Evolutionary conservation across 2,329 filamentous ascomycete species (phyloP), one percentile per base, ranked within the genome.

Genomic region (Trichoderma endophyticum): DNA sequence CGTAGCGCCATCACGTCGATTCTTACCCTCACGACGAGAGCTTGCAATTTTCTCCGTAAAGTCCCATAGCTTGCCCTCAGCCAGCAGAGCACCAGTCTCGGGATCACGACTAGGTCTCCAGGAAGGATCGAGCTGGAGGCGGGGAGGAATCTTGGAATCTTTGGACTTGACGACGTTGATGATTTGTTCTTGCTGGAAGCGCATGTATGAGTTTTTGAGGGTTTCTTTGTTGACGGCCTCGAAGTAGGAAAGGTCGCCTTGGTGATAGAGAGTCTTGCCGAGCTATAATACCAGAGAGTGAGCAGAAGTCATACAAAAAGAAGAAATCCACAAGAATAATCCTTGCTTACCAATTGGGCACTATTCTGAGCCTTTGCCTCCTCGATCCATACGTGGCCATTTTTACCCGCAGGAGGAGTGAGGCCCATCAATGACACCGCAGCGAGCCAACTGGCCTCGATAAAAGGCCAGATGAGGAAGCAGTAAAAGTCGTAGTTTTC

Each of bases 401-500:
- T 83, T 73, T 86, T 81, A 0, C 79, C 83, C 0, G 81, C 78
- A 4, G 93, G 94, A 2, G 95, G 94, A 0, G 93, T 92, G 15
- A 98, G 86, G 59, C 95, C 95, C 84, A 97, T 91, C 0, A 98
- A 85, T 0, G 93, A 94, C 0, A 98, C 92, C 0, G 94, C 92
- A 12, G 94, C 95, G 1, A 99, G 87, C 96, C 96, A 99, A 67
- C 89, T 92, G 0, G 95, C 92, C 81, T 99, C 96, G 75, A 98
- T 95, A 76, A 99, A 99, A 0, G 96, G 96, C 96, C 96, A 99
- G 74, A 99, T 94, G 24, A 99, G 84, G 86, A 98, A 99, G 83
- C 95, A 98, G 83, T 98, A 98, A 82, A 99, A 99, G 79, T 99
- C 96, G 78, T 93, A 99, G 77, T 98, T 98, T 81, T 99, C 96